Evolutionary conservation across 768 basidiomycete genomes (phyloP), one percentile per base, ranked within the genome.

Genomic region (Udeniomyces megalosporus): DNA sequence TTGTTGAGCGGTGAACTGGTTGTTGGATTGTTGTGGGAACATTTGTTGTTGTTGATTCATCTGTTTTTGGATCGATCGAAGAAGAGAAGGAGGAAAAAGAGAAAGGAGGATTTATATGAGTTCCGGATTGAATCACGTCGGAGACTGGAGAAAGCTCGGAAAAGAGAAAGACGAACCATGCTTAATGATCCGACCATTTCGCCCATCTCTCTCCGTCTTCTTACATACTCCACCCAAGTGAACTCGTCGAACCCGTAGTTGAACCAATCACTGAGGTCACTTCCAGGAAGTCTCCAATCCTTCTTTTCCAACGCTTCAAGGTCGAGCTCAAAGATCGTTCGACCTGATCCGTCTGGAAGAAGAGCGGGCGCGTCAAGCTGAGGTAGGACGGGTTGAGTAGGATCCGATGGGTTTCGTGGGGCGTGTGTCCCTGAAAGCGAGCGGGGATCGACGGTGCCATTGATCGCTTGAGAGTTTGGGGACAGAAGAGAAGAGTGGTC

Each of bases 241-340:
- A 88, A 80, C 74, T 99, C 95, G 73, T 99, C 95, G 70, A 97
- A 97, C 0, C 95, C 95, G 68, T 95, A 97, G 74, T 99, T 97
- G 75, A 99, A 99, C 86, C 91, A 99, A 76, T 96, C 92, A 67
- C 86, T 85, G 65, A 95, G 78, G 76, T 95, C 90, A 4, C 87
- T 84, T 35, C 95, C 95, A 8, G 91, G 86, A 62, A 83, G 75
- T 65, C 95, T 77, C 95, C 95, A 99, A 4, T 84, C 84, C 70
- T 93, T 93, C 65, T 88, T 86, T 10, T 79, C 75, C 77, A 85
- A 77, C 29, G 81, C 80, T 49, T 72, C 78, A 53, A 93, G 68
- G 71, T 95, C 92, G 29, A 90, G 79, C 60, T 95, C 91, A 38
- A 88, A 81, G 48, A 95, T 86, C 14, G 51, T 46, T n/a, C 58